Base-by-base conservation (phyloP, 768 basidiomycete genomes). In the Melanogaster broomeanus region DNA sequence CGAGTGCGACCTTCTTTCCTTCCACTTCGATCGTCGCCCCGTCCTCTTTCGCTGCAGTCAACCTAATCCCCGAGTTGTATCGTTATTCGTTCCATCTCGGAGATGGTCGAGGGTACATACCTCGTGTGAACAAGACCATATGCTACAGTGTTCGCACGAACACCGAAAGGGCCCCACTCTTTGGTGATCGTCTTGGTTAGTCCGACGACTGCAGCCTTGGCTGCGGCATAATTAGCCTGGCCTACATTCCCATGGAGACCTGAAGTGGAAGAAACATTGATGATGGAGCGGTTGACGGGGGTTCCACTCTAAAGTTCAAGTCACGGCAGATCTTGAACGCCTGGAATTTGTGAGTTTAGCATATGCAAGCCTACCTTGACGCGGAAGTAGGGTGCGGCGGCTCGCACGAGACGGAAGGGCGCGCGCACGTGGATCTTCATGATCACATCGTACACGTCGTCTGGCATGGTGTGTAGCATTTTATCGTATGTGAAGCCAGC, bases 181-280 rank as follows among this genome's bases (percentile, higher is more conserved):
- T 93, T 93, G 42, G 85, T 84, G 57, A 90, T 83, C 35, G 90
- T 93, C 75, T 92, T 93, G 34, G 90, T 88, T 46, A 93, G 72
- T 13, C 90, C 91, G 51, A 86, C 61, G 35, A 93, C 83, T 8
- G 86, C 90, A 12, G 88, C 73, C 62, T 91, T 92, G 53, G 87
- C 90, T 2, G 88, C 80, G 21, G 90, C 83, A 60, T 90, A 91
- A 72, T 92, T 92, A 15, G 77, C 84, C 68, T 93, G 91, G 4
- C 91, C 92, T 45, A 92, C 86, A 66, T 90, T 92, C 18, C 90
- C 91, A 67, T 93, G 90, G 25, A 93, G 77, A 42, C 90, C 91
- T n/a, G 83, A 79, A 3, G 81, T 85, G 0, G 88, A 91, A 25
- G 90, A 91, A 38, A 93, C 84, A 64, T 92, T 93, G 59, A 88